Evolutionary conservation across 2,329 filamentous ascomycete species (phyloP).

Genomic region (Sporothrix dimorphospora): DNA sequence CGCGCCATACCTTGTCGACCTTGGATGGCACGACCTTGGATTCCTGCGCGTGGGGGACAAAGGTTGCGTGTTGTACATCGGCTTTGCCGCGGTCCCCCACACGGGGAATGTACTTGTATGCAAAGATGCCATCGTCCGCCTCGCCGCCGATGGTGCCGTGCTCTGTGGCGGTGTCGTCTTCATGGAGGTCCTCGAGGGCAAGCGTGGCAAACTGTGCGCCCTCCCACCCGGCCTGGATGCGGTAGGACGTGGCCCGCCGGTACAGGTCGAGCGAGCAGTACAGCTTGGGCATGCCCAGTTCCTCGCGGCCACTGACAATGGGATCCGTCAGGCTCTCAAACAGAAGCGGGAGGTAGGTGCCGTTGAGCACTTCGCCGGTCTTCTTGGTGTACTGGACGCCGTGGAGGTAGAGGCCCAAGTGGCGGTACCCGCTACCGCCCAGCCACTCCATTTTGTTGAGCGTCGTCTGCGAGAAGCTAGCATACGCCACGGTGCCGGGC

Average conservation of each 20-base stretch:
- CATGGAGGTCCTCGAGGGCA: slow-evolving; percentile 31
- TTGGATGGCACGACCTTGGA: slow-evolving; percentile 39
- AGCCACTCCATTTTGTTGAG: slow-evolving; percentile 62
- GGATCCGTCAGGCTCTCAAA: slow-evolving; percentile 64
- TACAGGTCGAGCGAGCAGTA: slow-evolving; percentile 55
- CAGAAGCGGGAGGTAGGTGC: slow-evolving; percentile 59
- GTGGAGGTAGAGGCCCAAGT: slow-evolving; percentile 64
- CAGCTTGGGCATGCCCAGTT: slow-evolving; percentile 65
- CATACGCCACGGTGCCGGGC: slow-evolving; percentile 49
- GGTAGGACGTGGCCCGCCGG: slow-evolving; percentile 41
- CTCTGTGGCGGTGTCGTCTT: slow-evolving; percentile 28
- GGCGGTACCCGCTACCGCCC: slow-evolving; percentile 60
- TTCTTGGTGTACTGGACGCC: slow-evolving; percentile 59
- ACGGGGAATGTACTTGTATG: slow-evolving; percentile 60
- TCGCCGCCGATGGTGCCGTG: slow-evolving; percentile 37
- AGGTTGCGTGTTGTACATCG: slow-evolving; percentile 57
- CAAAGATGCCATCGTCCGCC: slow-evolving; percentile 54
- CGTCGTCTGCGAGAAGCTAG: slow-evolving; percentile 48
- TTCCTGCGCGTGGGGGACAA: slow-evolving; percentile 44
- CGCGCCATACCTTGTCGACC: slow-evolving; percentile 42
- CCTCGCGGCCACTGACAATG: slow-evolving; percentile 62
- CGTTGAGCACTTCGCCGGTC: slow-evolving; percentile 51
- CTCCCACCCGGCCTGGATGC: slow-evolving; percentile 47
- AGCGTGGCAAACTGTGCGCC: slow-evolving; percentile 40
- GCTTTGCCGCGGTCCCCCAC: slow-evolving; percentile 55